A percentile compares a stretch with the other conserved stretches of the same genome.
Conservation (phyloP, 2,329 filamentous ascomycete genomes). For the Microascus cirrosus region DNA sequence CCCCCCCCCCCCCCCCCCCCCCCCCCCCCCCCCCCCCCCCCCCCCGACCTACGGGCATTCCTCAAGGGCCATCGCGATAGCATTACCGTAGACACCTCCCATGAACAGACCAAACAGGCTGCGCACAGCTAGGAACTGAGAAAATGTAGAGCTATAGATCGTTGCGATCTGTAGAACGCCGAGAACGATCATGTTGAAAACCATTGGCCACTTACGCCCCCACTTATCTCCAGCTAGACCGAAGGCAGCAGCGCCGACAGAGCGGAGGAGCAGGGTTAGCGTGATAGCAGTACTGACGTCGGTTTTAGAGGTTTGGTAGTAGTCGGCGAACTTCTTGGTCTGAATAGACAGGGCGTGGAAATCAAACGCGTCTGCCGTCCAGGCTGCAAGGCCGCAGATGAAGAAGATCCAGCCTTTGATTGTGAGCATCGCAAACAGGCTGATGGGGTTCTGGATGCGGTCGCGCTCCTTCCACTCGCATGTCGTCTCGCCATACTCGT, state of each 20-base stretch:
- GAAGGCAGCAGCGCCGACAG: constrained; percentile 64
- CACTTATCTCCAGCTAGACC: constrained; percentile 69
- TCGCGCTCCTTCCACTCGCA: constrained; percentile 60
- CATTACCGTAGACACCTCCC: constrained; percentile 72
- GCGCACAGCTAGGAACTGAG: constrained; percentile 60
- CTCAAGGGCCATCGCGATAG: constrained; percentile 67
- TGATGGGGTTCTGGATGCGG: constrained; percentile 37
- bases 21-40: no score
- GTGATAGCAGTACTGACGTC: constrained; percentile 66
- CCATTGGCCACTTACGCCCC: constrained; percentile 77
- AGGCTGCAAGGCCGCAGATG: constrained; percentile 41
- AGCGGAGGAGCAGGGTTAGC: constrained; percentile 62
- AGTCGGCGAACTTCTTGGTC: constrained; percentile 30
- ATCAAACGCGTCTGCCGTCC: constrained; percentile 74
- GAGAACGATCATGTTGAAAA: constrained; percentile 65
- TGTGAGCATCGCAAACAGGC: constrained; percentile 34
- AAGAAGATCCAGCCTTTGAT: constrained; percentile 44
- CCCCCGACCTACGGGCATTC: constrained; percentile 48
- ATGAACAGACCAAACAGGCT: constrained; percentile 71
- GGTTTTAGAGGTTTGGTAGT: constrained; percentile 42
- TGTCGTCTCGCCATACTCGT: constrained; percentile 51
- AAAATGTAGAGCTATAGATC: constrained; percentile 62
- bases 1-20: no score
- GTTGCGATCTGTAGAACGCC: constrained; percentile 55
- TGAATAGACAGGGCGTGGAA: constrained; percentile 75